phyloP scores from a whole-genome alignment of 2,329 filamentous ascomycete genomes.

The Fonsecaea pedrosoi region DNA sequence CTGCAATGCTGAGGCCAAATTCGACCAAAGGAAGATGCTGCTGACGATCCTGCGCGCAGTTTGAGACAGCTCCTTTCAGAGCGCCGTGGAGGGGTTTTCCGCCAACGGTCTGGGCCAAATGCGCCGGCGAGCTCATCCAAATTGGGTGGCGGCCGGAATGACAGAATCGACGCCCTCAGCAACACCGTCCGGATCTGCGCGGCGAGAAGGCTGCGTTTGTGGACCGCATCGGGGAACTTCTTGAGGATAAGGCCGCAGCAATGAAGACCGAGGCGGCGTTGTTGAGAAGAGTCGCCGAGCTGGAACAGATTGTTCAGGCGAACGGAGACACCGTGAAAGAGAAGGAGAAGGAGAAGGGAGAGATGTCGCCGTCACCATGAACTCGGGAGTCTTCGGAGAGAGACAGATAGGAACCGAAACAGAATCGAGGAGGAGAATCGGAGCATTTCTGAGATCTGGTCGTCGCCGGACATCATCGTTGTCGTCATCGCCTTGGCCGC shows the following conservation, averaged over 20 bases:
- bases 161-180: neutral
- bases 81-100: neutral
- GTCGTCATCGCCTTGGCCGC: too few species aligned
- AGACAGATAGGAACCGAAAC: too few species aligned
- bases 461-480: too few species aligned
- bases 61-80: slow-evolving; percentile 3
- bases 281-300: neutral
- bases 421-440: too few species aligned
- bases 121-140: neutral
- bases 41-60: neutral
- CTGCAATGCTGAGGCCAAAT: too few species aligned
- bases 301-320: neutral
- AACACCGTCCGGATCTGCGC: neutral
- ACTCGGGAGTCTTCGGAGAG: neutral
- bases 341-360: slow-evolving; percentile 1
- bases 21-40: too few species aligned
- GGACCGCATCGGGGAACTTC: neutral
- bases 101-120: neutral
- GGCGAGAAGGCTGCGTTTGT: slow-evolving; percentile 5
- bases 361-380: neutral
- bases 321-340: neutral
- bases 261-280: slow-evolving; percentile 6
- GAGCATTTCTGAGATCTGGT: too few species aligned
- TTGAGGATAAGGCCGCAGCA: slow-evolving; percentile 10
- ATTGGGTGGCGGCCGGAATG: neutral